phyloP scores from a whole-genome alignment of 2,329 filamentous ascomycete species.

The Phyllosticta citrichinensis region DNA sequence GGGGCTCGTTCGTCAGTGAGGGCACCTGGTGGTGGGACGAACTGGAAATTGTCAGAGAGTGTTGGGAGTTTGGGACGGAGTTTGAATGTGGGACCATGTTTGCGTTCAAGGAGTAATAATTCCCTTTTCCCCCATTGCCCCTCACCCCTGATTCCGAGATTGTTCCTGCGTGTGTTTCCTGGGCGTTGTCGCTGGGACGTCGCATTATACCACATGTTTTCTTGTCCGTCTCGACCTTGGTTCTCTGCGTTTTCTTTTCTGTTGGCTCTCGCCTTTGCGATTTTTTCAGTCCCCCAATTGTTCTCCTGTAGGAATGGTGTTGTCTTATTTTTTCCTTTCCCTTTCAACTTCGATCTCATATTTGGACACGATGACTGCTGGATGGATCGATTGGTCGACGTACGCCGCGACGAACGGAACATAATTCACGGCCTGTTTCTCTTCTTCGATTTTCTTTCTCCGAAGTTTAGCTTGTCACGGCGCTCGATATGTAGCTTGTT shows the following conservation, averaged over 20 bases:
- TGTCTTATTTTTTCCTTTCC: not conserved
- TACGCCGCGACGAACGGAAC: no score
- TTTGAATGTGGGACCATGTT: constrained; percentile 28
- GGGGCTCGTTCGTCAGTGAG: constrained; percentile 27
- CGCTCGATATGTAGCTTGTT: no score
- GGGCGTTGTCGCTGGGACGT: not conserved
- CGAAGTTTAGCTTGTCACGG: no score
- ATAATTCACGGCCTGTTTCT: no score
- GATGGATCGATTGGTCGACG: no score
- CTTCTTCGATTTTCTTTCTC: no score
- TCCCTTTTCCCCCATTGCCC: not conserved
- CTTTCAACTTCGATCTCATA: no score
- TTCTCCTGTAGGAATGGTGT: not conserved
- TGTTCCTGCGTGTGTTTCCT: not conserved
- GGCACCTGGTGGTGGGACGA: constrained; percentile 32
- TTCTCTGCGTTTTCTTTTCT: not conserved
- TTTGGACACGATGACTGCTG: no score
- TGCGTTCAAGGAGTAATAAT: constrained; percentile 21
- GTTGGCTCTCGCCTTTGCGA: not conserved
- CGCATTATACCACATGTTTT: not conserved
- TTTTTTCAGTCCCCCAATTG: not conserved
- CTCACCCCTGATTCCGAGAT: not conserved
- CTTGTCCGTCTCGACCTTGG: not conserved
- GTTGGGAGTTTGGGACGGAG: constrained; percentile 24
- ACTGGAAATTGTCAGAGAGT: constrained; percentile 26